A percentile compares a stretch with the other conserved stretches of the same genome.
Conservation (phyloP, 495 filamentous ascomycete genomes). For the Penicillium bialowiezense region DNA sequence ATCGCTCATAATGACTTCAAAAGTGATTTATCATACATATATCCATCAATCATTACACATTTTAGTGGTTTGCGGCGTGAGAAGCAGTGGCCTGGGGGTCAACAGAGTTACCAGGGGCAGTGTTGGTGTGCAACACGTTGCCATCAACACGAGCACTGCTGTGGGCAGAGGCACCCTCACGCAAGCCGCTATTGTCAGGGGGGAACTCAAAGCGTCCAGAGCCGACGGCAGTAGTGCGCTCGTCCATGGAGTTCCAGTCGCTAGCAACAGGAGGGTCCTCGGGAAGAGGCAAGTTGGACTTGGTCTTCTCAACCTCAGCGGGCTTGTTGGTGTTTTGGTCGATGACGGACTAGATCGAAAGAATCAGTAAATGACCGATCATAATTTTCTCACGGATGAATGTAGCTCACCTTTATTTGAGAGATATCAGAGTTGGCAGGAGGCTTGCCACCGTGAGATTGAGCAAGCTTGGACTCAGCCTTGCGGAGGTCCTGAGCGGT, state of each 20-base stretch:
- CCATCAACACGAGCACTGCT: conserved; percentile 55
- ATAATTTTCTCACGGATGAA: too few species aligned
- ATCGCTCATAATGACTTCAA: conserved; percentile 8
- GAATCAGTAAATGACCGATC: too few species aligned
- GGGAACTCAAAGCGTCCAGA: conserved; percentile 54
- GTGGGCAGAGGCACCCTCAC: conserved; percentile 59
- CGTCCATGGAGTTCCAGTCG: conserved; percentile 74
- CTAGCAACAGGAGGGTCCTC: conserved; percentile 69
- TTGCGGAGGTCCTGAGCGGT: conserved; percentile 53
- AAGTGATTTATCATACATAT: conserved; percentile 18
- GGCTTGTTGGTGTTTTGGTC: conserved; percentile 53
- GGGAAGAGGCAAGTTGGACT: conserved; percentile 73
- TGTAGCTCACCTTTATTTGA: conserved; percentile 37
- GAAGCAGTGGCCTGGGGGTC: conserved; percentile 56
- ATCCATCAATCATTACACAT: background rate
- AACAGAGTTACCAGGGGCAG: conserved; percentile 37
- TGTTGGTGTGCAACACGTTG: conserved; percentile 35
- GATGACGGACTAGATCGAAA: conserved; percentile 50
- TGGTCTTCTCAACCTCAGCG: conserved; percentile 60
- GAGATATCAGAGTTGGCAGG: conserved; percentile 50
- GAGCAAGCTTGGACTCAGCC: conserved; percentile 43
- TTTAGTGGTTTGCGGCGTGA: conserved; percentile 43
- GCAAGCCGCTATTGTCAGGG: conserved; percentile 50
- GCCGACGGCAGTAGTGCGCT: conserved; percentile 64
- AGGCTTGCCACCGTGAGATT: conserved; percentile 36